Evolutionary conservation across 495 filamentous ascomycete genomes (phyloP), one percentile per base, ranked within the genome.

Genomic region (Mytilinidion resinicola): DNA sequence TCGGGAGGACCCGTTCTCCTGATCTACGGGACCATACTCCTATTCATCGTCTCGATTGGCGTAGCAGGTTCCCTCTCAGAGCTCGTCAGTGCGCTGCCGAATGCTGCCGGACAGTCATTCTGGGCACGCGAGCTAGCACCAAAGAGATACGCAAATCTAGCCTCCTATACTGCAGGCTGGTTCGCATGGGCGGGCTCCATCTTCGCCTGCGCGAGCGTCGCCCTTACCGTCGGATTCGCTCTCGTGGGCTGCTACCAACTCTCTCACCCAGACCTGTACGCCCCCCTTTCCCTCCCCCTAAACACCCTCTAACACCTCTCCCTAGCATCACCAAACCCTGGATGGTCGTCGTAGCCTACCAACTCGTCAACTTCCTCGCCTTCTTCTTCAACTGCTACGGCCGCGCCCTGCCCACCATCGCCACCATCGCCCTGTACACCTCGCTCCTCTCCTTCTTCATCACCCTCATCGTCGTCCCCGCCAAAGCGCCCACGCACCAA

Each of bases 81-180:
- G 63, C 53, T 85, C 48, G 78, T 77, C 2, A 76, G 72, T 53
- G 74, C 79, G 1, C 69, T 82, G 67, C 82, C 82, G 1, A 82
- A 82, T 63, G 77, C 80, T 20, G 81, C 79, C 19, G 82, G 82
- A 1, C 81, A 82, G 48, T 84, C 82, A 62, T 84, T 75, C 68
- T 85, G 81, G 82, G 75, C 78, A 1, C 73, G 72, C 55, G 73
- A 78, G 56, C 65, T 85, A 44, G 80, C 82, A 7, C 80, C 82
- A 0, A 71, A 64, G 49, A 73, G 69, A 44, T 78, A 72, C 46
- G 70, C 70, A 10, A 74, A 76, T 20, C 76, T 80, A 54, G 69
- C 73, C 8, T 75, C 76, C 9, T 84, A 81, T 46, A 25, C 78
- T 36, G 81, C 77, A 11, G 82, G 81, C 10, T 80, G 74, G 69